These are phyloP conservation scores for Candida tropicalis DNA, from an alignment of 1,139 yeast species.

Conservation along the genomic window DNA sequence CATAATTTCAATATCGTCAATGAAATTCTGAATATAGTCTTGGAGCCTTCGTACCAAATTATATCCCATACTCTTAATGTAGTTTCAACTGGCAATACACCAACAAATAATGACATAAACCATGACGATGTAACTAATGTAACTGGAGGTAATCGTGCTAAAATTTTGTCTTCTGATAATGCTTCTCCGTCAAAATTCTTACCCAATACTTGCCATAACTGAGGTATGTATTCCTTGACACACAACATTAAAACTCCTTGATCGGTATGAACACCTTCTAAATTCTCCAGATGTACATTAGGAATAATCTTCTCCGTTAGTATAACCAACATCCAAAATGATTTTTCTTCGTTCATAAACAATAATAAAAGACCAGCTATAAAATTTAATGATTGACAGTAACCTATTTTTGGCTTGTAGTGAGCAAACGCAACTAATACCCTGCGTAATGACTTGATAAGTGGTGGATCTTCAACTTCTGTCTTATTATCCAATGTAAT, in stretches of 20 bases:
- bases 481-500: neutral
- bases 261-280: slow-evolving; percentile 94
- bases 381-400: slow-evolving; percentile 92
- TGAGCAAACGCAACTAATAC: slow-evolving; percentile 84
- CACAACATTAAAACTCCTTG: slow-evolving; percentile 94
- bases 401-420: slow-evolving; percentile 88
- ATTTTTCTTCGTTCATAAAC: slow-evolving; percentile 84
- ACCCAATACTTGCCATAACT: slow-evolving; percentile 66
- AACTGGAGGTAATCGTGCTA: slow-evolving; percentile 81
- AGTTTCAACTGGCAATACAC: slow-evolving; percentile 84
- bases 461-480: slow-evolving; percentile 50
- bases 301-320: slow-evolving; percentile 85
- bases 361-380: slow-evolving; percentile 81
- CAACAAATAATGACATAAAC: slow-evolving; percentile 96
- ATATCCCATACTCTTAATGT: slow-evolving; percentile 93
- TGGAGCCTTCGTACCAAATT: slow-evolving; percentile 88
- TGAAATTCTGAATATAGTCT: slow-evolving; percentile 80
- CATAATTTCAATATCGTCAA: slow-evolving; percentile 80
- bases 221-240: slow-evolving; percentile 80
- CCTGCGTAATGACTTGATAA: slow-evolving; percentile 74
- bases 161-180: slow-evolving; percentile 59
- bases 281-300: slow-evolving; percentile 84
- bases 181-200: slow-evolving; percentile 44
- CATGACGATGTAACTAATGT: slow-evolving; percentile 94
- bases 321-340: slow-evolving; percentile 95